These are phyloP conservation scores for Ustilago vetiveriae DNA, from an alignment of 1,284 basidiomycete genomes.

Conservation along the genomic window DNA sequence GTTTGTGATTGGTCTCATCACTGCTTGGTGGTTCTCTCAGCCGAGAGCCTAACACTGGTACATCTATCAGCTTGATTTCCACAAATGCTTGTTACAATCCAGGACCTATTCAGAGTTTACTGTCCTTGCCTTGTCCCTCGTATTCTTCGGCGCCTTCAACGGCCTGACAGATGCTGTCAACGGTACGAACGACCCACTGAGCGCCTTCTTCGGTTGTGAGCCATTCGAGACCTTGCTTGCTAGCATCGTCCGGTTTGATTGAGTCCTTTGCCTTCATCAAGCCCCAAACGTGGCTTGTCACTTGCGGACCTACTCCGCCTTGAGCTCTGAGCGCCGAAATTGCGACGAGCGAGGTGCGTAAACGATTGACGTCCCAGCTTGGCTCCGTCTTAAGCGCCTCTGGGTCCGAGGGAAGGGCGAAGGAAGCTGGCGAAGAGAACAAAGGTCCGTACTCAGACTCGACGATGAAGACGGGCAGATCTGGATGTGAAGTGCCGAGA, in stretches of 20 bases:
- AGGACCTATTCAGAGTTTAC: slow-evolving; percentile 28
- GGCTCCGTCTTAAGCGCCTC: slow-evolving; percentile 58
- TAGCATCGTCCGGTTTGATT: slow-evolving; percentile 67
- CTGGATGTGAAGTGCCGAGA: slow-evolving; percentile 78
- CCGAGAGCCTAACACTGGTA: slow-evolving; percentile 8
- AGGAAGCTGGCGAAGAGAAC: slow-evolving; percentile 77
- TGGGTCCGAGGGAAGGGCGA: slow-evolving; percentile 33
- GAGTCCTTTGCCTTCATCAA: slow-evolving; percentile 77
- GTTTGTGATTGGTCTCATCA: slow-evolving; percentile 45
- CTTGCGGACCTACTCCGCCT: slow-evolving; percentile 86
- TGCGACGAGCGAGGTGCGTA: slow-evolving; percentile 86
- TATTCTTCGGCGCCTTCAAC: slow-evolving; percentile 56
- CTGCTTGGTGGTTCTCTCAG: slow-evolving; percentile 53
- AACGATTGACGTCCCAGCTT: slow-evolving; percentile 78
- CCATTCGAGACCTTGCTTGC: slow-evolving; percentile 76
- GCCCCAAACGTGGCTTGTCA: slow-evolving; percentile 91
- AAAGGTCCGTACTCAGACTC: slow-evolving; percentile 86
- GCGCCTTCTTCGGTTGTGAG: slow-evolving; percentile 88
- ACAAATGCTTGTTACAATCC: not conserved
- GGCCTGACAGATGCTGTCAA: slow-evolving; percentile 72
- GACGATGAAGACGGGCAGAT: slow-evolving; percentile 83
- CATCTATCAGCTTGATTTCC: not conserved
- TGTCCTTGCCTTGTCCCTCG: slow-evolving; percentile 35
- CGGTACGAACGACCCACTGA: slow-evolving; percentile 86
- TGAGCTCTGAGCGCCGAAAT: slow-evolving; percentile 88